Base-by-base conservation (phyloP, 2,329 filamentous ascomycete genomes). In the Exophiala lecanii-corni region DNA sequence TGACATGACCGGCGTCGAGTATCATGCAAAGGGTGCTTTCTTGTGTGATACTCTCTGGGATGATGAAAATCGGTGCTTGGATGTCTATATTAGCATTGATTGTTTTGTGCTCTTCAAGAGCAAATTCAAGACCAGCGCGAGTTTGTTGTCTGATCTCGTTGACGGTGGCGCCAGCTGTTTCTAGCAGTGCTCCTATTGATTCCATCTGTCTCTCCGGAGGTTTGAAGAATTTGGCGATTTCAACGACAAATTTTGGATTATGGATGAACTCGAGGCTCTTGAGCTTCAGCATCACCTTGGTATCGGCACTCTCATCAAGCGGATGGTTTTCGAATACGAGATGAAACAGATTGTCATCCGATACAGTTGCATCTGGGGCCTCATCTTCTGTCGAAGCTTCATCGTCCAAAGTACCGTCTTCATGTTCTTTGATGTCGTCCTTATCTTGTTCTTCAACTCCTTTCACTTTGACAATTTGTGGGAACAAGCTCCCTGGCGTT, bases 191-290 rank as follows among this genome's bases (percentile, higher is more conserved):
- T 9, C 82, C 85, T 55, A 99, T 96, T 7, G 92, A 98, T 61
- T 98, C 92, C 89, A 98, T 96, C 61, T 98, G 94, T 38, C 89
- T 78, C 62, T 96, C 89, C 0, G 92, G 94, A 1, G 92, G 92
- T 50, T 91, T 84, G 72, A 99, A 98, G 70, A 98, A 99, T 55
- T 89, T 88, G 40, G 84, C 87, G 28, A 97, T 81, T 36, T 92
- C 89, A 4, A 95, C 81, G 0, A 97, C 75, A 55, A 97, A 94
- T 52, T 83, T 86, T 1, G 94, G 92, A 57, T 98, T 99, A 77
- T 95, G 98, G 17, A 98, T 88, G 41, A 99, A 85, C 62, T 98
- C 94, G 54, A 98, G 82, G 33, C 89, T 92, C 64, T 94, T 96
- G 55, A 98, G 70, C 64, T 94, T 96, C 57, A 91, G 83, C 2